These are phyloP conservation scores for Chrysopogon serrulatus DNA, from an alignment of 176 grass and related monocot species.

Conservation along the genomic window DNA sequence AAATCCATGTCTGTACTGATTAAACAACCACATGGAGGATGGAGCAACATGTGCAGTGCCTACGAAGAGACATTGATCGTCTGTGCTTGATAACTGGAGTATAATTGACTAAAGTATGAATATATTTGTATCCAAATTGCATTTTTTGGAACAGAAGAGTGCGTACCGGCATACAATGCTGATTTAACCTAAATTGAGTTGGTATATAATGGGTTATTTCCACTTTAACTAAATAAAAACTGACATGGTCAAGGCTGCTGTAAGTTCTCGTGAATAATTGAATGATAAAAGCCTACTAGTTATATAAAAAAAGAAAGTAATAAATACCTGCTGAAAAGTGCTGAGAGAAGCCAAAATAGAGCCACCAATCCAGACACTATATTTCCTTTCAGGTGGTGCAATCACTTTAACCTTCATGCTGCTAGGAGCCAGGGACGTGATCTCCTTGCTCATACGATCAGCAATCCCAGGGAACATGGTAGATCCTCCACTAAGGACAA, in stretches of 20 bases:
- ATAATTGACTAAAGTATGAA: not conserved
- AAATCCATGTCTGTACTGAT: not conserved
- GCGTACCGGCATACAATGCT: not conserved
- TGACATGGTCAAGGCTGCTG: not conserved
- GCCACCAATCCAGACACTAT: constrained; percentile 88
- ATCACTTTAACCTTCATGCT: constrained; percentile 58
- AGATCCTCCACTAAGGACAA: too few relatives aligned
- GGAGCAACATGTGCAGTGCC: not conserved
- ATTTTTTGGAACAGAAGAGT: not conserved
- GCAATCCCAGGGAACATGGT: too few relatives aligned
- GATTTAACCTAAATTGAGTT: not conserved
- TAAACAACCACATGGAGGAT: not conserved
- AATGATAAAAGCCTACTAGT: not conserved
- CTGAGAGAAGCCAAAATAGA: constrained; percentile 82
- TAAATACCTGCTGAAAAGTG: constrained; percentile 79
- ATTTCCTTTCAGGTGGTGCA: constrained; percentile 82
- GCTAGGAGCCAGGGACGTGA: too few relatives aligned
- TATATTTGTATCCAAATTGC: not conserved
- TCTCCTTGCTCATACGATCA: too few relatives aligned
- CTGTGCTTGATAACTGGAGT: not conserved
- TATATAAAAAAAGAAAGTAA: not conserved
- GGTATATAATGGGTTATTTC: not conserved
- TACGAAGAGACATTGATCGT: not conserved
- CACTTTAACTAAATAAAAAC: not conserved
- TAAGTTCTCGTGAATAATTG: not conserved